phyloP scores from a whole-genome alignment of 352 stramenopile genomes.

The Phytophthora hybrid region DNA sequence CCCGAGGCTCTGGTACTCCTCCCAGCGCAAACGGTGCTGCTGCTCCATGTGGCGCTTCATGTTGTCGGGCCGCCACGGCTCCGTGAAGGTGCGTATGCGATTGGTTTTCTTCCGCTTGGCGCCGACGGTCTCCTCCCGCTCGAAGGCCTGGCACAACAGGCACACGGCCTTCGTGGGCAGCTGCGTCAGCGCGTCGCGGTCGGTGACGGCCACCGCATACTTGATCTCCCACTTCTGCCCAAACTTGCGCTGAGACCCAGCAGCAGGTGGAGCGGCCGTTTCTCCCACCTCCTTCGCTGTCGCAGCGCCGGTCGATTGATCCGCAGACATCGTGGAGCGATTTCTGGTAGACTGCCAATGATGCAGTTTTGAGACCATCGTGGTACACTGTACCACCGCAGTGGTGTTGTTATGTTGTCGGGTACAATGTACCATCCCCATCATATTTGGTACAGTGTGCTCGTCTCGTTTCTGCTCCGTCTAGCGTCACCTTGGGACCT shows the following conservation, averaged over 20 bases:
- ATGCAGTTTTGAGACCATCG: too few relatives aligned
- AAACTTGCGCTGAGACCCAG: slow-evolving; percentile 35
- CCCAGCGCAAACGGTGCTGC: slow-evolving; percentile 38
- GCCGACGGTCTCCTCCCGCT: slow-evolving; percentile 32
- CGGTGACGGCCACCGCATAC: slow-evolving; percentile 36
- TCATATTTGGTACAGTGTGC: not conserved
- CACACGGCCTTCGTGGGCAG: slow-evolving; percentile 32
- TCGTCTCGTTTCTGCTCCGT: not conserved
- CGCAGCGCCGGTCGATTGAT: not conserved
- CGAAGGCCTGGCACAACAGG: slow-evolving; percentile 43
- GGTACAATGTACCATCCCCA: not conserved
- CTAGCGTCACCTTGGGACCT: slow-evolving; percentile 14
- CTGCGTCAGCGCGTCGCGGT: slow-evolving; percentile 30
- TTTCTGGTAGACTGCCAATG: not conserved
- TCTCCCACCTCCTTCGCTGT: not conserved
- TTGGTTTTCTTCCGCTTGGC: slow-evolving; percentile 48
- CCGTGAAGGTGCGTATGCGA: slow-evolving; percentile 37
- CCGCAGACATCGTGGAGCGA: not conserved
- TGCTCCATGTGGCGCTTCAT: slow-evolving; percentile 49
- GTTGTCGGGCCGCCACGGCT: slow-evolving; percentile 45
- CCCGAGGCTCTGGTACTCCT: slow-evolving; percentile 36
- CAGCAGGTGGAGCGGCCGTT: not conserved
- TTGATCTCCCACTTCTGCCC: slow-evolving; percentile 39
- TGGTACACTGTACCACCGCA: too few relatives aligned
- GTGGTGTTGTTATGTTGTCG: not conserved